These are phyloP conservation scores for Russula abietina DNA, from an alignment of 768 basidiomycete species.

Conservation along the genomic window DNA sequence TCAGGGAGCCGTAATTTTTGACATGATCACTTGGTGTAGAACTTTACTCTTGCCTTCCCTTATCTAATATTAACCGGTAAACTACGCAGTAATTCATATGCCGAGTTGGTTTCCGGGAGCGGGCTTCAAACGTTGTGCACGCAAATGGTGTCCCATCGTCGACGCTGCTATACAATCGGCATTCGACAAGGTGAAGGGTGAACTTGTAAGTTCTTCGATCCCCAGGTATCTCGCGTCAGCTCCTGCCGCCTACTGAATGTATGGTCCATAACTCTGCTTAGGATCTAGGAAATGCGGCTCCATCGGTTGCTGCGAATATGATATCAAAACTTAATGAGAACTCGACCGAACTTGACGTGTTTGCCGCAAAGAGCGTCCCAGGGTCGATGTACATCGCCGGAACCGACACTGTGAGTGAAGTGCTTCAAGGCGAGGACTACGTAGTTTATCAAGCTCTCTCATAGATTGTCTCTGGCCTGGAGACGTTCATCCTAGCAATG, in stretches of 20 bases:
- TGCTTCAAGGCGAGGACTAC: neutral
- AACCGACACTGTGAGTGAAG: neutral
- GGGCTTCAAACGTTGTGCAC: conserved; percentile 21
- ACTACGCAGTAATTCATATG: conserved; percentile 22
- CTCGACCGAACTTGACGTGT: neutral
- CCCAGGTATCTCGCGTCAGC: neutral
- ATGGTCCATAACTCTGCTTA: neutral
- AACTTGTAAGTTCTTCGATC: neutral
- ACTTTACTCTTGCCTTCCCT: conserved; percentile 6
- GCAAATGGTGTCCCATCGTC: neutral
- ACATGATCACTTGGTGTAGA: conserved; percentile 33
- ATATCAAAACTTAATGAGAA: neutral
- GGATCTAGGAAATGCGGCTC: neutral
- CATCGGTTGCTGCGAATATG: neutral
- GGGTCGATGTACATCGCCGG: neutral
- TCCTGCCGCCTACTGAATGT: neutral
- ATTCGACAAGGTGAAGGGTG: neutral
- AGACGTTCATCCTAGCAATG: neutral
- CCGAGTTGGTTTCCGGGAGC: conserved; percentile 30
- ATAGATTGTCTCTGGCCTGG: neutral
- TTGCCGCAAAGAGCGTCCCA: neutral
- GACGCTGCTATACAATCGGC: neutral
- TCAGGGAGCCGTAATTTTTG: conserved; percentile 39
- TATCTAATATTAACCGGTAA: neutral
- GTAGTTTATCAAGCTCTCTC: neutral